Evolutionary conservation across 1,284 basidiomycete genomes (phyloP).

Genomic region (Puccinia novopanici): DNA sequence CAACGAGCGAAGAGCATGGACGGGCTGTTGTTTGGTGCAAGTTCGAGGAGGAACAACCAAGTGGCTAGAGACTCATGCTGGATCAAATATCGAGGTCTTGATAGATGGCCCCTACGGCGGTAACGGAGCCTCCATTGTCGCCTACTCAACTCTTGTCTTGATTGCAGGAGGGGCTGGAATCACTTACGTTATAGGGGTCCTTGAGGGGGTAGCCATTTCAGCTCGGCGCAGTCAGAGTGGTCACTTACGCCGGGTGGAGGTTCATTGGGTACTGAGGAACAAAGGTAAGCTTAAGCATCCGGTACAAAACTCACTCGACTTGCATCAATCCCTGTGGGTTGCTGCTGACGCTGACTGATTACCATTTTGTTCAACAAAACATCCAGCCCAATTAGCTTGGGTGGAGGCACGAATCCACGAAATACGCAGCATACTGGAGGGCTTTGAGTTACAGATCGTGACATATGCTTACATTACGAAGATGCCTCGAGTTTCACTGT

Average conservation of each 20-base stretch:
- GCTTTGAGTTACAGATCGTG: background rate
- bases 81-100: slow-evolving; percentile 7
- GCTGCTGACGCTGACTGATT: background rate
- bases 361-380: background rate
- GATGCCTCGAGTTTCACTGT: background rate
- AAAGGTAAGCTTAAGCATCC: slow-evolving; percentile 2
- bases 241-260: slow-evolving; percentile 18
- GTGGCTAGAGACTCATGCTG: slow-evolving; percentile 15
- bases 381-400: slow-evolving; percentile 30
- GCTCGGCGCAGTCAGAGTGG: slow-evolving; percentile 24
- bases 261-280: slow-evolving; percentile 34
- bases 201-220: slow-evolving; percentile 19
- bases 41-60: slow-evolving; percentile 20
- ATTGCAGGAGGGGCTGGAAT: slow-evolving; percentile 37
- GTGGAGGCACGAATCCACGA: slow-evolving; percentile 17
- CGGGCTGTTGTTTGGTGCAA: slow-evolving; percentile 31
- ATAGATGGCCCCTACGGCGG: slow-evolving; percentile 29
- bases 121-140: background rate
- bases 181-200: slow-evolving; percentile 20
- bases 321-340: background rate
- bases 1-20: background rate
- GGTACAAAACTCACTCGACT: no score
- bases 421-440: background rate
- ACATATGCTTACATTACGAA: slow-evolving; percentile 23
- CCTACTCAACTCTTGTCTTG: slow-evolving; percentile 30